Base-by-base conservation (phyloP, 1,139 yeast genomes). In the Meyerozyma smithsonii region DNA sequence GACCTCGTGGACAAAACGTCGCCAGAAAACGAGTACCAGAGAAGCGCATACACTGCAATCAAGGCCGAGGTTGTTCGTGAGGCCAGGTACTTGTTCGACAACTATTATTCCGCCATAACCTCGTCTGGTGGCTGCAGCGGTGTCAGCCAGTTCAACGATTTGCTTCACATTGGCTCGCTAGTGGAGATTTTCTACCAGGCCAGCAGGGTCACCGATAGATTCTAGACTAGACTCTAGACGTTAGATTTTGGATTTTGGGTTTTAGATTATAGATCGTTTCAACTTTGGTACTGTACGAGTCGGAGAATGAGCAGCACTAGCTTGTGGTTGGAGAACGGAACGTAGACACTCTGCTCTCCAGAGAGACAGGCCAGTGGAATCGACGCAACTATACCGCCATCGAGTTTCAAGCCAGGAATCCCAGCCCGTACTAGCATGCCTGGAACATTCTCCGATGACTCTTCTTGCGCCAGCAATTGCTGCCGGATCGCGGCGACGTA, bases 111-210 rank as follows among this genome's bases (percentile, higher is more conserved):
- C 7, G 24, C 37, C 4, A 40, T 38, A 4, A 35, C 38, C 20
- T 37, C 39, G 33, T 8, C 39, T 17, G 38, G 34, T 23, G 12
- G 37, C 10, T 33, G 42, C 10, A 28, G 41, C 15, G 48, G 51
- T 26, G 52, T 49, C 10, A 35, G 37, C 8, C 40, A 42, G n/a
- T 45, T 45, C 8, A 40, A 42, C 25, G 21, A 35, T 4, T 41
- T 47, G 38, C 46, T 59, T 19, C 48, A 49, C 28, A 54, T 38
- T 42, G 51, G 50, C 4, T 54, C 61, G 11, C 46, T 58, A 18
- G 46, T 51, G n/a, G 61, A 57, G 38, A 52, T 55, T 10, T 56
- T 56, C 40, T 42, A 50, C 36, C 55, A 46, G 18, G 54, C 44
- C 8, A 39, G 46, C 8, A 45, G 57, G 38, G 54, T 58, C 4